Evolutionary conservation across 352 stramenopile genomes (phyloP), one percentile per base, ranked within the genome.

Genomic region (Pythium phragmiticola): DNA sequence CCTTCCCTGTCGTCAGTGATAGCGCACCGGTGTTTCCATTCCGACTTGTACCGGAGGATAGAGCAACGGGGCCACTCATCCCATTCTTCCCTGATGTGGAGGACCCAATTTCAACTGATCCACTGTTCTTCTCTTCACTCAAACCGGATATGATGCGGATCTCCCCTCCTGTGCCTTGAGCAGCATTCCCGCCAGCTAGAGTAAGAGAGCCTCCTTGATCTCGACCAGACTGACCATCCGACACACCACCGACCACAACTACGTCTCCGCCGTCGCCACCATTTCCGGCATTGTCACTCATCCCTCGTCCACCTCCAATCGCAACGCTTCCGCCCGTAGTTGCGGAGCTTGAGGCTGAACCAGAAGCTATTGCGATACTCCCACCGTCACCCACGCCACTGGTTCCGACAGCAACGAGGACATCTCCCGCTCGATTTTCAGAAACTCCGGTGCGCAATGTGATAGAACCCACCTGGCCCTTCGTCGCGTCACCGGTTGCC

Each of bases 221-320:
- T 65, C 83, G 72, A 49, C 72, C 65, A 42, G 84, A 82, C 30
- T 70, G 66, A 54, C 84, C 84, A 23, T 78, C 59, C 0, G 80
- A 89, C 14, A 52, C 72, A n/a, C 84, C 84, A 53, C 78, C 84
- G 33, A 51, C 60, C 30, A 93, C 36, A 26, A 69, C 57, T 42
- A 90, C 68, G 37, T 70, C 57, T 28, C 84, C 84, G 11, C 84
- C 84, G 47, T 93, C 80, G 14, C 84, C 84, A 46, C 84, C 84
- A 43, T 93, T 81, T 23, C 81, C 84, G 61, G 80, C 79, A 60
- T 87, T 90, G 34, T 87, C 76, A 58, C 84, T 90, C 46, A 71
- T 69, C 28, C 84, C 84, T 30, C 68, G 70, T 6, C 84, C 84
- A 45, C 75, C 77, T 28, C 34, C 66, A 46, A 94, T 64, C 5